Conservation (phyloP, 129 eudicot species). For the Deinandra increscens region DNA sequence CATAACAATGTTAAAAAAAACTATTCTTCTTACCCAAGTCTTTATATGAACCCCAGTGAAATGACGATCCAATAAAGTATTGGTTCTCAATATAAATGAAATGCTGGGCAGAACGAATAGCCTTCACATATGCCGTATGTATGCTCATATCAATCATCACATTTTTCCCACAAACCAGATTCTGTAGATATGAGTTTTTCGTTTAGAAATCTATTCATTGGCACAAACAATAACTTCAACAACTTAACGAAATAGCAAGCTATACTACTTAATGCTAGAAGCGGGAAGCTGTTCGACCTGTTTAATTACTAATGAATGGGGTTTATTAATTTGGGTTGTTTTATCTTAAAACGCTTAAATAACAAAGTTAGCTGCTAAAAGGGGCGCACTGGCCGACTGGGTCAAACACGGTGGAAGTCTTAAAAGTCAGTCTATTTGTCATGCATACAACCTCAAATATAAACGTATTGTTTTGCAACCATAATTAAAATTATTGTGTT, state of each 20-base stretch:
- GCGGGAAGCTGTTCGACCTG: not conserved
- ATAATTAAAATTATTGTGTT: not conserved
- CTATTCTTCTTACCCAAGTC: constrained; percentile 65
- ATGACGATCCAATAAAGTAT: constrained; percentile 84
- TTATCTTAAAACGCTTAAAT: not conserved
- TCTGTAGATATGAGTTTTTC: constrained; percentile 36
- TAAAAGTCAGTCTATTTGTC: not conserved
- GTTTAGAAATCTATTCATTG: not conserved
- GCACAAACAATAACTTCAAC: not conserved
- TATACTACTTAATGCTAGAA: constrained; percentile 2
- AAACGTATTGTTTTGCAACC: not conserved
- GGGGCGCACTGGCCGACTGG: not conserved
- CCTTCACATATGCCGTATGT: constrained; percentile 83
- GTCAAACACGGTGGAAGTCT: not conserved
- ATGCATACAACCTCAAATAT: not conserved
- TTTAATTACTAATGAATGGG: not conserved
- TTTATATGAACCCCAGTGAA: constrained; percentile 64
- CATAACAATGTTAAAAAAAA: no score
- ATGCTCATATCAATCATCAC: constrained; percentile 91
- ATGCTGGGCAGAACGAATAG: constrained; percentile 89
- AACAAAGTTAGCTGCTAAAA: not conserved
- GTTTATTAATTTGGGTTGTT: not conserved
- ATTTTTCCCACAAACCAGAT: constrained; percentile 85
- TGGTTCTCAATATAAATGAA: constrained; percentile 85
- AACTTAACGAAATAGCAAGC: not conserved